Conservation (phyloP, 352 stramenopile species). For the Aphanomyces cochlioides region DNA sequence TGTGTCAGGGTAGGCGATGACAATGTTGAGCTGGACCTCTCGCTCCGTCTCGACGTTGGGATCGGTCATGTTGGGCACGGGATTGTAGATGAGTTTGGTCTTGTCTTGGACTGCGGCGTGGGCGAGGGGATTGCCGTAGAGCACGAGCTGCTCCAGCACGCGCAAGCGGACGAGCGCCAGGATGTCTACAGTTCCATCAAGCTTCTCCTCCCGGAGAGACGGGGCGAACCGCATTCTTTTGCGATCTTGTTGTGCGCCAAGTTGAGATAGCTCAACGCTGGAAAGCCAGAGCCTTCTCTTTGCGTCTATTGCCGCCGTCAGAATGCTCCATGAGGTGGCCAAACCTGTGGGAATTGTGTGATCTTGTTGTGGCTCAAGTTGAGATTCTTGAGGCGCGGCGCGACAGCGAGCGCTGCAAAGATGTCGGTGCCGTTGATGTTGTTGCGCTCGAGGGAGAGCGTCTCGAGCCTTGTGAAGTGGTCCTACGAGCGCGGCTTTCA, state of each 20-base stretch:
- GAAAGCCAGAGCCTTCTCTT: constrained; percentile 66
- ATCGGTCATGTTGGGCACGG: constrained; percentile 51
- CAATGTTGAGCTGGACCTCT: constrained; percentile 38
- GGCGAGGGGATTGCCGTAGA: constrained; percentile 71
- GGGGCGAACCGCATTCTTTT: constrained; percentile 37
- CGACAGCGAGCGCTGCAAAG: constrained; percentile 65
- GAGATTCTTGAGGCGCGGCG: constrained; percentile 61
- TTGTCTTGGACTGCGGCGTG: constrained; percentile 57
- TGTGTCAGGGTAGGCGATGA: constrained; percentile 59
- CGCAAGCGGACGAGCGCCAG: constrained; percentile 47
- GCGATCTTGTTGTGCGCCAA: constrained; percentile 65
- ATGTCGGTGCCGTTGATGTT: constrained; percentile 57
- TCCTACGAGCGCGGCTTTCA: constrained; percentile 17
- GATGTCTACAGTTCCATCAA: constrained; percentile 32
- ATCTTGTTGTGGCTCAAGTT: constrained; percentile 82
- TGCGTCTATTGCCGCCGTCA: constrained; percentile 32
- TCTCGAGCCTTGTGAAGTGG: constrained; percentile 66
- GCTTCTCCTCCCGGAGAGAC: not conserved
- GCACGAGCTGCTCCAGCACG: constrained; percentile 58
- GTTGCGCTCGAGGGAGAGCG: constrained; percentile 75
- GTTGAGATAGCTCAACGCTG: constrained; percentile 67
- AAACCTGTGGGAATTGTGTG: constrained; percentile 61
- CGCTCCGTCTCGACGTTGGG: constrained; percentile 34
- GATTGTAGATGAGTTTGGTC: constrained; percentile 66
- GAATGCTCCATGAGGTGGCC: not conserved